Percentiles rank a stretch among this genome's conserved stretches.
Evolutionary conservation across 768 basidiomycete species (phyloP).

Genomic region (Mycena polygramma): DNA sequence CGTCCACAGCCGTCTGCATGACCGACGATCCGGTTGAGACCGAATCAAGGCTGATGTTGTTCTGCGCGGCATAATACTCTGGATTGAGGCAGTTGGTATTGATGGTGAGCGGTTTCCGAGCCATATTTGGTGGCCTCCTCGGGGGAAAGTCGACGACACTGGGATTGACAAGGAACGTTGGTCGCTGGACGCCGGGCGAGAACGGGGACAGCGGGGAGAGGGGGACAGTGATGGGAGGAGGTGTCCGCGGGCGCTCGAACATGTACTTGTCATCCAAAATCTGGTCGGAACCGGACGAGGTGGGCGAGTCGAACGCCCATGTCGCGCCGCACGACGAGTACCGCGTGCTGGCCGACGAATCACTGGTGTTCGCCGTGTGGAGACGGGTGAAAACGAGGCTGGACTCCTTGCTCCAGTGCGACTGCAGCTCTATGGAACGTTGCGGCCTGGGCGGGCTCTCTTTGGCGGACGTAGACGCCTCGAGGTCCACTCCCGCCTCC

Average conservation of each 20-base stretch:
- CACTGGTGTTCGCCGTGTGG: conserved; percentile 15
- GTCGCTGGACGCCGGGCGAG: conserved; percentile 52
- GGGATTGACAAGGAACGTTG: conserved; percentile 71
- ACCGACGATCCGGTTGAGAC: conserved; percentile 68
- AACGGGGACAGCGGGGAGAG: conserved; percentile 61
- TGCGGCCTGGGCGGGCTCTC: conserved; percentile 9
- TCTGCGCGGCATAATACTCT: conserved; percentile 61
- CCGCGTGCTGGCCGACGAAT: conserved; percentile 43
- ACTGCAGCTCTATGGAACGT: conserved; percentile 44
- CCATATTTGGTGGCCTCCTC: conserved; percentile 52
- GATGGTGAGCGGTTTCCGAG: conserved; percentile 66
- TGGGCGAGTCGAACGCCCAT: conserved; percentile 67
- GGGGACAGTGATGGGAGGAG: conserved; percentile 55
- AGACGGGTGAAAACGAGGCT: conserved; percentile 44
- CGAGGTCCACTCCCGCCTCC: conserved; percentile 75
- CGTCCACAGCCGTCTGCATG: conserved; percentile 84
- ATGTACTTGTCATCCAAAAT: conserved; percentile 54
- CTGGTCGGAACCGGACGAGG: conserved; percentile 58
- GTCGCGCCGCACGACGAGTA: conserved; percentile 64
- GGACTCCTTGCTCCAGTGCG: conserved; percentile 56
- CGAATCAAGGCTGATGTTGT: conserved; percentile 55
- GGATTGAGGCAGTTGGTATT: conserved; percentile 66
- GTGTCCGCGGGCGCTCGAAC: conserved; percentile 62
- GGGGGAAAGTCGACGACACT: conserved; percentile 60
- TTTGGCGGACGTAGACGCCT: conserved; percentile 50